A percentile compares a stretch with the other conserved stretches of the same genome.
Evolutionary conservation across 176 grass and related monocot species (phyloP).

Genomic region (Dactylis glomerata): DNA sequence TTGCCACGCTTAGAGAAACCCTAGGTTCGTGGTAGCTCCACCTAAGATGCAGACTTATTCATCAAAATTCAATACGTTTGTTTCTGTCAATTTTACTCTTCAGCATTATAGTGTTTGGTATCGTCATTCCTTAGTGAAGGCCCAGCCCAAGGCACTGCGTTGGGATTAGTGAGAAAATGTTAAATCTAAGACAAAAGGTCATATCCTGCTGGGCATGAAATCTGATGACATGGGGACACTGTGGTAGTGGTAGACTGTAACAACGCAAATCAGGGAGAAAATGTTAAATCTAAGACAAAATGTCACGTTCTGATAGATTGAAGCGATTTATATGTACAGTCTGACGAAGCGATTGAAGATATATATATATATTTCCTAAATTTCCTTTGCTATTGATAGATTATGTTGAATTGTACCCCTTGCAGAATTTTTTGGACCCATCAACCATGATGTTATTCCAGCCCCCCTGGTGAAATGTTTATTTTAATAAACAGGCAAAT

Average conservation of each 20-base stretch:
- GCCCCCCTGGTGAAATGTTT: not conserved
- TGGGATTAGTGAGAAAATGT: not conserved
- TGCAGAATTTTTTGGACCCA: not conserved
- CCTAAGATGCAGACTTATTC: not conserved
- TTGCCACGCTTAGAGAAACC: conserved; percentile 6
- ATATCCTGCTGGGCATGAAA: not conserved
- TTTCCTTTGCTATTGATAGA: not conserved
- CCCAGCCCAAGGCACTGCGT: not conserved
- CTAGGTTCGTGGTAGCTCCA: conserved; percentile 23
- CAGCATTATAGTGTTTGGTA: not conserved
- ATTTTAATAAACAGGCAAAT: not conserved
- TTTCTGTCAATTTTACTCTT: not conserved
- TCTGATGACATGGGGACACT: not conserved
- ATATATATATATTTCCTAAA: not conserved
- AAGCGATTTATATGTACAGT: not conserved
- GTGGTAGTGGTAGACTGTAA: not conserved
- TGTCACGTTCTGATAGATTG: not conserved
- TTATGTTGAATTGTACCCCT: not conserved
- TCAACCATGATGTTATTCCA: not conserved
- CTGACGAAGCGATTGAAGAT: not conserved
- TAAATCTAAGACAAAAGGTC: too few relatives aligned
- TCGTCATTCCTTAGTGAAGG: not conserved
- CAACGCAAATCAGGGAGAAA: not conserved
- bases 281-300: not conserved
- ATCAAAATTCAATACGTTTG: not conserved